Percentiles rank a stretch among this genome's conserved stretches.
phyloP scores from a whole-genome alignment of 1,284 basidiomycete genomes.

The Ceratobasidium sp. region DNA sequence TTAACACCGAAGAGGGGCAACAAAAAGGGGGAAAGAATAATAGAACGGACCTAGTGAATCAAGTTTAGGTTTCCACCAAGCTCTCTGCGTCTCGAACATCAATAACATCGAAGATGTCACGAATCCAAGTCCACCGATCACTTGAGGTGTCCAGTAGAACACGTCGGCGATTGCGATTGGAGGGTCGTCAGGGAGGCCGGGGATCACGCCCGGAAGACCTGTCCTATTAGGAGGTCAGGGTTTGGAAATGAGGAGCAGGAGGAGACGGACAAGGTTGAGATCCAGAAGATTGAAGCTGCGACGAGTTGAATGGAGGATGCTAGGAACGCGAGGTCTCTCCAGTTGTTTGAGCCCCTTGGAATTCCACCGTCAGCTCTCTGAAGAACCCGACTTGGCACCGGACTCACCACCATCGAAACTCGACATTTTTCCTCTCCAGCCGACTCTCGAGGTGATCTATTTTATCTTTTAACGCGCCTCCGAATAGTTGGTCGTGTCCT shows the following conservation, averaged over 20 bases:
- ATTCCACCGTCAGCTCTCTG: too few relatives aligned
- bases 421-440: slow-evolving; percentile 3
- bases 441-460: slow-evolving; percentile 8
- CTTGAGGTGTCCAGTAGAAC: slow-evolving; percentile 66
- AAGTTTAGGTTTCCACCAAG: slow-evolving; percentile 61
- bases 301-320: slow-evolving; percentile 64
- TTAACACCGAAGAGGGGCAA: slow-evolving; percentile 16
- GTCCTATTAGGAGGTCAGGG: slow-evolving; percentile 53
- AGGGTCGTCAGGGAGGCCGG: slow-evolving; percentile 55
- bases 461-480: slow-evolving; percentile 26
- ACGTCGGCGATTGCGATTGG: slow-evolving; percentile 56
- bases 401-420: slow-evolving; percentile 22
- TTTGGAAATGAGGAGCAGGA: not conserved
- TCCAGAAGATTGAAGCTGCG: slow-evolving; percentile 69
- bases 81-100: slow-evolving; percentile 66
- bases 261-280: slow-evolving; percentile 58
- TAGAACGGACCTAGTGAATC: slow-evolving; percentile 10
- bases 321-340: slow-evolving; percentile 66
- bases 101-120: slow-evolving; percentile 64
- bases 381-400: too few relatives aligned
- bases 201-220: slow-evolving; percentile 63
- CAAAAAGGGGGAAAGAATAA: slow-evolving; percentile 54
- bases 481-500: slow-evolving; percentile 37
- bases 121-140: slow-evolving; percentile 68
- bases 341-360: slow-evolving; percentile 48